These are phyloP conservation scores for Ehretia macrophylla DNA, from an alignment of 257 asterid species.

Conservation along the genomic window DNA sequence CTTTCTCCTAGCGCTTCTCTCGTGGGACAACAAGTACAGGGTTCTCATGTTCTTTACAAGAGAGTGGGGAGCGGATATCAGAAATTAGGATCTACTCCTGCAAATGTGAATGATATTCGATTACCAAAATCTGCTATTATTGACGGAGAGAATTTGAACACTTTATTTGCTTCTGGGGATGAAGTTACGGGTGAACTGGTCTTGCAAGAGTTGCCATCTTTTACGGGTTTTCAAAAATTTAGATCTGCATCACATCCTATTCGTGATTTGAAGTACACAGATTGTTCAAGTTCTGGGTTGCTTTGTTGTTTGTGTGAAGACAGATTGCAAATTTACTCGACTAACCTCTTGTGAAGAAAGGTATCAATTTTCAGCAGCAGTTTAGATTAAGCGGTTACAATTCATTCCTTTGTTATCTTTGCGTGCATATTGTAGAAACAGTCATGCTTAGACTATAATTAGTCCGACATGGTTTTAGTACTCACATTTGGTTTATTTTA, in stretches of 20 bases:
- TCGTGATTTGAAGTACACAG: constrained; percentile 59
- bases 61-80: constrained; percentile 43
- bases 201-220: constrained; percentile 63
- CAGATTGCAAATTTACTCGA: constrained; percentile 45
- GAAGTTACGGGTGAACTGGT: constrained; percentile 53
- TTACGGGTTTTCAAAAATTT: constrained; percentile 36
- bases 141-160: constrained; percentile 34
- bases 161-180: constrained; percentile 67
- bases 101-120: constrained; percentile 54
- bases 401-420: background rate
- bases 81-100: constrained; percentile 46
- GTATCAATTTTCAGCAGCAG: constrained; percentile 17
- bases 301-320: constrained; percentile 69
- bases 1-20: constrained; percentile 33
- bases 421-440: background rate
- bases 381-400: background rate
- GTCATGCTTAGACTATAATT: too few relatives aligned
- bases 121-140: constrained; percentile 69
- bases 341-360: constrained; percentile 28
- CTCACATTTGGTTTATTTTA: too few relatives aligned
- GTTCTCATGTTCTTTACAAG: constrained; percentile 60
- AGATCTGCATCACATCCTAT: constrained; percentile 39
- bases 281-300: constrained; percentile 31
- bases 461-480: too few relatives aligned
- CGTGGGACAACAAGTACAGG: constrained; percentile 41